These are phyloP conservation scores for Ascochyta fabae DNA, from an alignment of 2,329 filamentous ascomycete genomes.

Conservation along the genomic window DNA sequence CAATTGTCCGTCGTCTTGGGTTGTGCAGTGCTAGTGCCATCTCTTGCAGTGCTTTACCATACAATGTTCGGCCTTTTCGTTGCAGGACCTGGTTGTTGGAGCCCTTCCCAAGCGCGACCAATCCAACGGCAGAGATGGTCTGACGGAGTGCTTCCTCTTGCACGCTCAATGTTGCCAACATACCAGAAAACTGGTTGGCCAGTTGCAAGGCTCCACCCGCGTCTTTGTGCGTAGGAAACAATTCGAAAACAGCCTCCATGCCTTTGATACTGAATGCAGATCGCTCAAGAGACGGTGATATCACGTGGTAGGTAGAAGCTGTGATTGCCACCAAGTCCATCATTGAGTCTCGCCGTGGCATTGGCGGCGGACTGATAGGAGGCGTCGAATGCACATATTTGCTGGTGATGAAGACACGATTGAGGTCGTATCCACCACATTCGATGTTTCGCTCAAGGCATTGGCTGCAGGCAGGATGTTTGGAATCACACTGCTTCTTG, in stretches of 20 bases:
- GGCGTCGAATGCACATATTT: slow-evolving; percentile 4
- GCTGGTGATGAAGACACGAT: slow-evolving; percentile 65
- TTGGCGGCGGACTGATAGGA: not conserved
- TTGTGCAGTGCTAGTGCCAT: slow-evolving; percentile 29
- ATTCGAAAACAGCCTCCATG: slow-evolving; percentile 28
- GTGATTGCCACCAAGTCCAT: slow-evolving; percentile 7
- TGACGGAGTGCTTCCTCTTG: slow-evolving; percentile 34
- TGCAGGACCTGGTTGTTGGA: slow-evolving; percentile 23
- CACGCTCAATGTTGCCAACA: slow-evolving; percentile 28
- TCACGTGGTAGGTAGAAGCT: slow-evolving; percentile 12
- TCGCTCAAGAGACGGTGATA: slow-evolving; percentile 18
- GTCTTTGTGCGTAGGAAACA: slow-evolving; percentile 27
- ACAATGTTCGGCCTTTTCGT: slow-evolving; percentile 31
- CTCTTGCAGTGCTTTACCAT: slow-evolving; percentile 35
- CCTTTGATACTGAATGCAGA: slow-evolving; percentile 35
- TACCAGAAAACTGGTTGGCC: slow-evolving; percentile 19
- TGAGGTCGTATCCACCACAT: slow-evolving; percentile 69
- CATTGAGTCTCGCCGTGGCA: not conserved
- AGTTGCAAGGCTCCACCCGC: not conserved
- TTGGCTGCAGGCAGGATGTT: slow-evolving; percentile 66
- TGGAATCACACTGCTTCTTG: slow-evolving; percentile 63
- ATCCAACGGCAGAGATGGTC: slow-evolving; percentile 33
- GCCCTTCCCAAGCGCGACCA: slow-evolving; percentile 30
- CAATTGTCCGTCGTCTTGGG: slow-evolving; percentile 21
- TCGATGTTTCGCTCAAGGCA: slow-evolving; percentile 63